Base-by-base conservation (phyloP, 306 rosid genomes). In the Cucurbita ficifolia region DNA sequence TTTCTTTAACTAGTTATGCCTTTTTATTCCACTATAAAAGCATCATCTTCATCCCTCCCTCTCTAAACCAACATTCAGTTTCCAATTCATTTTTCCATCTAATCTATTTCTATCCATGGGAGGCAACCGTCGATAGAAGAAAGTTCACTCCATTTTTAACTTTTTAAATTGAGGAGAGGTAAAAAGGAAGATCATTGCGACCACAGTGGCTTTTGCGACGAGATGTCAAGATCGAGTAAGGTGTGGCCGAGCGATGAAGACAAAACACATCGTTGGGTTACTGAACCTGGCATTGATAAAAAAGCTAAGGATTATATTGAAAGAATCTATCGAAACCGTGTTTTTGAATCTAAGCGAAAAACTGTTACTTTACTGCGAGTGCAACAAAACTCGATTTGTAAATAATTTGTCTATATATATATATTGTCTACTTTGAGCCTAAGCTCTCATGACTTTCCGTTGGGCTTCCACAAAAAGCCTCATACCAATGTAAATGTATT, bases 161-260 rank as follows among this genome's bases (percentile, higher is more conserved):
- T 29, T 88, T 87, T 92, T 82, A 88, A 80, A 76, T 46, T 87
- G 0, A 76, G 63, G 35, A 81, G 58, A 63, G 64, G 79, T 2
- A 71, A 81, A 56, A 75, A 81, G n/a, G 75, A 51, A 19, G 76
- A 24, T 0, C 49, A 70, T 10, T 55, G 70, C 5, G 64, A 63
- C 52, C 52, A 48, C 7, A 0, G 7, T 48, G 72, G 19, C 14
- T 18, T 4, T 11, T 78, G 86, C 50, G 84, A 85, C 3, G 86
- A 82, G 11, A 75, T 80, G 22, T 5, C 52, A 10, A 88, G 76
- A 62, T 45, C 65, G 5, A 51, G 79, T 17, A 88, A 74, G 82
- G 83, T 88, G 24, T 90, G 88, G 89, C 92, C 96, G 8, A 18
- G 29, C 2, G 10, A 51, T 51, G 21, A 51, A 21, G 56, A 51